These are phyloP conservation scores for Thamnidium elegans DNA, from an alignment of 192 early-diverging fungal genomes.

Conservation along the genomic window DNA sequence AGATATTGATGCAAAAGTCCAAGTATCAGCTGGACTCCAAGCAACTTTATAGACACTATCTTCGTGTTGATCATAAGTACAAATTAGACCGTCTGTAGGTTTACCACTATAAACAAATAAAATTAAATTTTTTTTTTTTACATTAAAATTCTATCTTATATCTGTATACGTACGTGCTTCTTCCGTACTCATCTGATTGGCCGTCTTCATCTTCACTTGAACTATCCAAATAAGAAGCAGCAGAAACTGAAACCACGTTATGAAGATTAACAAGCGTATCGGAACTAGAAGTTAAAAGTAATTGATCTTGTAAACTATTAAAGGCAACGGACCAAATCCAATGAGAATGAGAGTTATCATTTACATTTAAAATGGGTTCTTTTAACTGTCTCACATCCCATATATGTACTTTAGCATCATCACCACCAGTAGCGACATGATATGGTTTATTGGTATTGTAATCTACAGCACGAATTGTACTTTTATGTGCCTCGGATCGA, in stretches of 20 bases:
- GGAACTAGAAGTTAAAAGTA: slow-evolving; percentile 79
- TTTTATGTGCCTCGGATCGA: slow-evolving; percentile 69
- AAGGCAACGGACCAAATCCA: slow-evolving; percentile 86
- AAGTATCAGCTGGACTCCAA: slow-evolving; percentile 90
- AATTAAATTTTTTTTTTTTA: slow-evolving; percentile 1
- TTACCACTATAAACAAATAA: slow-evolving; percentile 16
- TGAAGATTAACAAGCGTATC: slow-evolving; percentile 89
- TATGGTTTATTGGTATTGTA: slow-evolving; percentile 88
- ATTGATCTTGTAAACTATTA: slow-evolving; percentile 91
- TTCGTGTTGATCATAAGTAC: slow-evolving; percentile 92
- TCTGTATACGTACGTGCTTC: slow-evolving; percentile 3
- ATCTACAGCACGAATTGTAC: slow-evolving; percentile 69
- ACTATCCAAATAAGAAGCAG: slow-evolving; percentile 51
- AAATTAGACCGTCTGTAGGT: slow-evolving; percentile 78
- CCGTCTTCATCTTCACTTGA: slow-evolving; percentile 33
- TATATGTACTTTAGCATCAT: slow-evolving; percentile 82
- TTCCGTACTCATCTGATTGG: not conserved
- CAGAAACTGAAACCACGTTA: slow-evolving; percentile 82
- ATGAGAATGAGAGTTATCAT: slow-evolving; percentile 70
- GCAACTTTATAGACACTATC: slow-evolving; percentile 88
- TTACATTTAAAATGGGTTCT: slow-evolving; percentile 59
- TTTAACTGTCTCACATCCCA: slow-evolving; percentile 76
- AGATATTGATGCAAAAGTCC: slow-evolving; percentile 92
- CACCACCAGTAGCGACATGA: slow-evolving; percentile 79
- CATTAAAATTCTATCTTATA: not conserved